Percentiles rank a stretch among this genome's conserved stretches.
phyloP scores from a whole-genome alignment of 2,329 filamentous ascomycete species.

The Colletotrichum gigasporum region DNA sequence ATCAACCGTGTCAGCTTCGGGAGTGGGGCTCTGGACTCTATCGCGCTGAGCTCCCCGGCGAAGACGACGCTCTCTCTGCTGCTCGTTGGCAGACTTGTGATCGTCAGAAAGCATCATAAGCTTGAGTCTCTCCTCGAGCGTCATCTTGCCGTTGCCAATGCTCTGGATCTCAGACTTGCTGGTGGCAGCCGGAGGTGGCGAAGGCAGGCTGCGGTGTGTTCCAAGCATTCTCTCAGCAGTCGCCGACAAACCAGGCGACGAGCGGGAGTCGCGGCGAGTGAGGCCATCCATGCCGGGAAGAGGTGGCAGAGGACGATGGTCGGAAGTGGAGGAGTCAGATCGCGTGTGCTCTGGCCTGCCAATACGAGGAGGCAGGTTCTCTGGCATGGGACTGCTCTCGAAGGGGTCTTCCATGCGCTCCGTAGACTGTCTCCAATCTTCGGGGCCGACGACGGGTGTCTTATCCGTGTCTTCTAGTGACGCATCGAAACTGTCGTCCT shows the following conservation, averaged over 20 bases:
- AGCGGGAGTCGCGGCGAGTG: slow-evolving; percentile 56
- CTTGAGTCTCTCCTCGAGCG: slow-evolving; percentile 84
- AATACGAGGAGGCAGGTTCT: slow-evolving; percentile 51
- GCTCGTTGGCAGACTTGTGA: slow-evolving; percentile 68
- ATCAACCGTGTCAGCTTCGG: slow-evolving; percentile 46
- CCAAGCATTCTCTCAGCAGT: slow-evolving; percentile 77
- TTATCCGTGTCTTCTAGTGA: slow-evolving; percentile 96
- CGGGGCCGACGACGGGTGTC: slow-evolving; percentile 95
- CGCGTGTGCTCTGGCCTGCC: slow-evolving; percentile 67
- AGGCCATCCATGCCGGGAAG: slow-evolving; percentile 70
- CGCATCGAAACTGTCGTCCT: slow-evolving; percentile 93
- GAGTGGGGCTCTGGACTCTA: slow-evolving; percentile 54
- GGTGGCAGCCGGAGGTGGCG: slow-evolving; percentile 74
- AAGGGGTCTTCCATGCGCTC: slow-evolving; percentile 70
- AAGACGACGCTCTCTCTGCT: slow-evolving; percentile 75
- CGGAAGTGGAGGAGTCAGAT: slow-evolving; percentile 76
- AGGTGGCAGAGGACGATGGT: slow-evolving; percentile 86
- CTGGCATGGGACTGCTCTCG: slow-evolving; percentile 75
- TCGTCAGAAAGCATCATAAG: slow-evolving; percentile 88
- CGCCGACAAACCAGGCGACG: slow-evolving; percentile 72
- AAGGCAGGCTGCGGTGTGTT: slow-evolving; percentile 74
- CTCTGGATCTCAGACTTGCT: slow-evolving; percentile 83
- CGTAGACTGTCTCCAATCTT: slow-evolving; percentile 83
- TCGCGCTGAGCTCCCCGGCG: slow-evolving; percentile 67
- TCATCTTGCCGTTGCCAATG: slow-evolving; percentile 79